phyloP scores from a whole-genome alignment of 164 flowering plant species.

The Magnolia kwangsiensis region DNA sequence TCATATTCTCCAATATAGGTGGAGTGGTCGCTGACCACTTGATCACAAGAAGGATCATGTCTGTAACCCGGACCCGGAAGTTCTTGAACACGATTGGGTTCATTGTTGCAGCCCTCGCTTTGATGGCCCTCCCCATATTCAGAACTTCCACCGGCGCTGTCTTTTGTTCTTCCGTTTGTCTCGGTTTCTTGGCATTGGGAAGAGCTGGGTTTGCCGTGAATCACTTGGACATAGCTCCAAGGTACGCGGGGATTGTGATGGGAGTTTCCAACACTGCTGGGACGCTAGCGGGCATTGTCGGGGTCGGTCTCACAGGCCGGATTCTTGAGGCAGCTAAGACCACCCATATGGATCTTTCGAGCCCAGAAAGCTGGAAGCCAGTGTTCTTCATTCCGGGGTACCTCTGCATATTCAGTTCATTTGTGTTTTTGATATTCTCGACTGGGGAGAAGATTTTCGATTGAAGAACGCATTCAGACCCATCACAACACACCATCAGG shows the following conservation, averaged over 20 bases:
- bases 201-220: slow-evolving; percentile 96
- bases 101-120: slow-evolving; percentile 62
- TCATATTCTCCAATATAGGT: slow-evolving; percentile 82
- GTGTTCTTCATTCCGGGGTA: slow-evolving; percentile 75
- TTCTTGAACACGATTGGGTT: slow-evolving; percentile 79
- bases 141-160: slow-evolving; percentile 69
- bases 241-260: slow-evolving; percentile 91
- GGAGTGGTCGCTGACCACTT: slow-evolving; percentile 78
- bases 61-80: slow-evolving; percentile 74
- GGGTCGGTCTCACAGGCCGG: slow-evolving; percentile 76
- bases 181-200: slow-evolving; percentile 86
- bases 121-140: slow-evolving; percentile 67
- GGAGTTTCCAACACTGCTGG: slow-evolving; percentile 96
- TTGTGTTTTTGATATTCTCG: slow-evolving; percentile 62
- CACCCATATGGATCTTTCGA: slow-evolving; percentile 52
- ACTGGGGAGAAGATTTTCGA: slow-evolving; percentile 88
- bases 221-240: slow-evolving; percentile 91
- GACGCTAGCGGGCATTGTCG: slow-evolving; percentile 81
- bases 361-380: slow-evolving; percentile 74
- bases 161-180: slow-evolving; percentile 78
- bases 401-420: slow-evolving; percentile 76
- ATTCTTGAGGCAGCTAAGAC: slow-evolving; percentile 75
- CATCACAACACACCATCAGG: not conserved
- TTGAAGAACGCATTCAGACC: slow-evolving; percentile 21
- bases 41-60: slow-evolving; percentile 62